Conservation (phyloP, 768 basidiomycete genomes). For the Rhodotorula paludigena region DNA sequence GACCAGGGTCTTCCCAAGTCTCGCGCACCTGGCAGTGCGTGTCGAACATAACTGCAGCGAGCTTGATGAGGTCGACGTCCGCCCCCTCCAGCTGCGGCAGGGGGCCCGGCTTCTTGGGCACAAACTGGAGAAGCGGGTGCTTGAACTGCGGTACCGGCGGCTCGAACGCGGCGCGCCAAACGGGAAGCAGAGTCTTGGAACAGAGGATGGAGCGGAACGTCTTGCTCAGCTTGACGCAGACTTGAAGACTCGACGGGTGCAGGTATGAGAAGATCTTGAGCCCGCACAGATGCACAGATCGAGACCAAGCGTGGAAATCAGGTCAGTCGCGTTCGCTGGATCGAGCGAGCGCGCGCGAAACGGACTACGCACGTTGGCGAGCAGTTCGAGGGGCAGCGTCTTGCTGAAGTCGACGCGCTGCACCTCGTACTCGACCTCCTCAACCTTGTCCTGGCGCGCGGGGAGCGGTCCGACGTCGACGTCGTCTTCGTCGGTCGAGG, state of each 20-base stretch:
- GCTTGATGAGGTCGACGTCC: not conserved
- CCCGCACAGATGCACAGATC: not conserved
- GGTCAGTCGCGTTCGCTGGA: no score
- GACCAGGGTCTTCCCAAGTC: no score
- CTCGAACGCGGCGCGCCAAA: not conserved
- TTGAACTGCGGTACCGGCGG: no score
- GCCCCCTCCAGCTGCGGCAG: not conserved
- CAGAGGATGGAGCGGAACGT: not conserved
- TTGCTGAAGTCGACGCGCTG: not conserved
- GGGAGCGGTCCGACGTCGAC: not conserved
- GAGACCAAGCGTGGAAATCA: no score
- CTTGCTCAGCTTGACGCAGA: not conserved
- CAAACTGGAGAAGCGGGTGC: no score
- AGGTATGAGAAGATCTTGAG: constrained; percentile 7
- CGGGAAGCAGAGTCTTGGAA: not conserved
- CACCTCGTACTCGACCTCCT: not conserved
- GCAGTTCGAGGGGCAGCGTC: not conserved
- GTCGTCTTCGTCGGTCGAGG: not conserved
- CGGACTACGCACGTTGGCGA: not conserved
- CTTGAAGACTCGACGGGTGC: not conserved
- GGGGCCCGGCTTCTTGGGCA: not conserved
- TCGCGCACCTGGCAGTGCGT: not conserved
- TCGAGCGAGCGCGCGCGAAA: no score
- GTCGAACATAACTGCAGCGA: not conserved
- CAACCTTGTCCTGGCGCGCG: not conserved